Conservation (phyloP, 2,329 filamentous ascomycete species). For the Tolypocladium amazonense region DNA sequence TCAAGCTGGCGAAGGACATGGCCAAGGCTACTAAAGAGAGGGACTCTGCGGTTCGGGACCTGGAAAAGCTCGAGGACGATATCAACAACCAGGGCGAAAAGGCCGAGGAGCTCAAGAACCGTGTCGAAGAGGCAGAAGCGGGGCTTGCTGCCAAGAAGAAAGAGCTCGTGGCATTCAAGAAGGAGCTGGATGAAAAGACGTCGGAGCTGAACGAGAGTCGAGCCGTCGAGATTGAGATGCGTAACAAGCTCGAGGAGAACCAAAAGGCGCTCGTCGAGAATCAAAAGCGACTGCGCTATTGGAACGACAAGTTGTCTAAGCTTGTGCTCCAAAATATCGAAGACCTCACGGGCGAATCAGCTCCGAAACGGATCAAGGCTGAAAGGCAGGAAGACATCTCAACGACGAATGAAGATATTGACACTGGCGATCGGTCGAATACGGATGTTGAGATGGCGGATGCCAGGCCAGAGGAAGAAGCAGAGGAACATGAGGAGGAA, state of each 20-base stretch:
- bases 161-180: slow-evolving; percentile 69
- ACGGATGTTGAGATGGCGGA: slow-evolving; percentile 12
- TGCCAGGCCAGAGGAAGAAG: slow-evolving; percentile 11
- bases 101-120: slow-evolving; percentile 60
- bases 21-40: slow-evolving; percentile 72
- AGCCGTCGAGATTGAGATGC: slow-evolving; percentile 92
- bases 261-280: slow-evolving; percentile 83
- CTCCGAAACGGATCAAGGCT: slow-evolving; percentile 14
- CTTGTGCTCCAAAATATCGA: slow-evolving; percentile 72
- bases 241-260: slow-evolving; percentile 93
- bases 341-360: slow-evolving; percentile 42
- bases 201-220: slow-evolving; percentile 80
- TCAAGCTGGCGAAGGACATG: slow-evolving; percentile 77
- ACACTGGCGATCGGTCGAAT: slow-evolving; percentile 19
- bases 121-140: slow-evolving; percentile 74
- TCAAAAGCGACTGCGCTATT: slow-evolving; percentile 72
- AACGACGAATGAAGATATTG: slow-evolving; percentile 20
- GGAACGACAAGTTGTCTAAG: slow-evolving; percentile 83
- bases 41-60: slow-evolving; percentile 57
- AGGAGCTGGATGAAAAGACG: slow-evolving; percentile 77
- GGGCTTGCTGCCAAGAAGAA: slow-evolving; percentile 68
- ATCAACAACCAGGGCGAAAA: slow-evolving; percentile 66
- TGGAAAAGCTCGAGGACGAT: slow-evolving; percentile 69
- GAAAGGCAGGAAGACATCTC: slow-evolving; percentile 11
- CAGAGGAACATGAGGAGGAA: slow-evolving; percentile 7